phyloP scores from a whole-genome alignment of 768 basidiomycete genomes.

The Boletus eberwhitei region DNA sequence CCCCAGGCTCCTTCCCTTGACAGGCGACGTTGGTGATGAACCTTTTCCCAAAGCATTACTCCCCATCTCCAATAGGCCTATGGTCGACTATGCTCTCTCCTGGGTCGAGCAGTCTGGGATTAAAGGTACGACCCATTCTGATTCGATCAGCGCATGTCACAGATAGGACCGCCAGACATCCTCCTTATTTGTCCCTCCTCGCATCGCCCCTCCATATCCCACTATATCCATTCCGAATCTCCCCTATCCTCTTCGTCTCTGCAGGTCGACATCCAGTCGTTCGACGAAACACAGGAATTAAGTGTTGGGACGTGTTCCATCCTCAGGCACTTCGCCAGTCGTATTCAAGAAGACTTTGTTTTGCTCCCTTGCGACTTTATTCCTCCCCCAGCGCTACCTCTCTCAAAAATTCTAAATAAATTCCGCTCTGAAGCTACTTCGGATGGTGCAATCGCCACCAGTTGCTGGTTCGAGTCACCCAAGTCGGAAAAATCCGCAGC shows the following conservation, averaged over 20 bases:
- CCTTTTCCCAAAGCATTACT: conserved; percentile 85
- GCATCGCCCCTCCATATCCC: conserved; percentile 73
- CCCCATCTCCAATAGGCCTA: conserved; percentile 82
- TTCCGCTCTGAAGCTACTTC: conserved; percentile 72
- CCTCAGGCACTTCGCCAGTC: conserved; percentile 69
- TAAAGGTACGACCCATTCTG: conserved; percentile 48
- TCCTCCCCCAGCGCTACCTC: conserved; percentile 68
- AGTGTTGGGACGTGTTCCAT: conserved; percentile 71
- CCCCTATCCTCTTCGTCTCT: conserved; percentile 60
- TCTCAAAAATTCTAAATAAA: conserved; percentile 70
- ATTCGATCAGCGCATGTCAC: conserved; percentile 5
- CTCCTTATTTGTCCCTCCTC: conserved; percentile 79
- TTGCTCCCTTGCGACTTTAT: conserved; percentile 90
- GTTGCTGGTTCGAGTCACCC: conserved; percentile 59
- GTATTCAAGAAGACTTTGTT: conserved; percentile 83
- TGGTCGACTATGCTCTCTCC: conserved; percentile 76
- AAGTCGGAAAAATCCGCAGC: conserved; percentile 51
- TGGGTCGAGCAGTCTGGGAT: conserved; percentile 91
- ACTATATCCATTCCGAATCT: conserved; percentile 79
- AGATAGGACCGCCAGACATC: conserved; percentile 54
- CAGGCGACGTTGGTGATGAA: conserved; percentile 73
- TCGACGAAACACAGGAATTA: conserved; percentile 67
- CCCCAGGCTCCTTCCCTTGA: conserved; percentile 67
- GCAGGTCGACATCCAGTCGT: conserved; percentile 74
- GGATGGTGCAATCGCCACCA: conserved; percentile 59